Evolutionary conservation across 192 early-diverging fungal genomes (phyloP).

Genomic region (Umbelopsis sp.): DNA sequence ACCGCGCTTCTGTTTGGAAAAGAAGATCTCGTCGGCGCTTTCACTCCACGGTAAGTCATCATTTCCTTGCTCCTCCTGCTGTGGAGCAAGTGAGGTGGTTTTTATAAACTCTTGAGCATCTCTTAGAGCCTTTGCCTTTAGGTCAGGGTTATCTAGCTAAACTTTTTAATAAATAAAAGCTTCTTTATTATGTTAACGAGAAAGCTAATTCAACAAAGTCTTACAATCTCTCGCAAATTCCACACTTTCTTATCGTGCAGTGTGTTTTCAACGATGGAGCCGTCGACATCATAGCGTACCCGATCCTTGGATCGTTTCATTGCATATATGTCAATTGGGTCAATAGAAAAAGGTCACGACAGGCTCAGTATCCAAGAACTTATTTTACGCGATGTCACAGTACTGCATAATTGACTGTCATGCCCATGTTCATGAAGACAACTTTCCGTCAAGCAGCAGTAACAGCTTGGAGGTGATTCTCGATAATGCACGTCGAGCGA

Average conservation of each 20-base stretch:
- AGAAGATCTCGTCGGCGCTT: slow-evolving; percentile 40
- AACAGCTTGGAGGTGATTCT: slow-evolving; percentile 33
- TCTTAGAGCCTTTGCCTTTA: slow-evolving; percentile 19
- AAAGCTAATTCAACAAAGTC: not conserved
- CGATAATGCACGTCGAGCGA: slow-evolving; percentile 42
- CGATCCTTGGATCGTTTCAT: not conserved
- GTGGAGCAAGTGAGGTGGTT: not conserved
- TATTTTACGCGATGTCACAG: not conserved
- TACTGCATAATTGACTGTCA: slow-evolving; percentile 54
- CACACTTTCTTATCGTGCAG: slow-evolving; percentile 23
- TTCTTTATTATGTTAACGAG: not conserved
- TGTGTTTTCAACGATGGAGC: not conserved
- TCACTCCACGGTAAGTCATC: slow-evolving; percentile 27
- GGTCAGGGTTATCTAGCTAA: slow-evolving; percentile 29
- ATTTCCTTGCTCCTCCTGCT: not conserved
- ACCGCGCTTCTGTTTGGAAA: slow-evolving; percentile 35
- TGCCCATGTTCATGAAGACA: slow-evolving; percentile 52
- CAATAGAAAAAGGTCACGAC: not conserved
- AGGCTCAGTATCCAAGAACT: not conserved
- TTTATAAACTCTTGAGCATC: slow-evolving; percentile 37
- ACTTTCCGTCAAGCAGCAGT: slow-evolving; percentile 31
- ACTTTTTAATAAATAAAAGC: too few species aligned
- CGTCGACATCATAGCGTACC: slow-evolving; percentile 22
- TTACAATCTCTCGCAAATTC: slow-evolving; percentile 41
- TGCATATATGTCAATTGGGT: not conserved